Percentiles rank a stretch among this genome's conserved stretches.
phyloP scores from a whole-genome alignment of 139 green algal genomes.

The Bryopsis sp. region DNA sequence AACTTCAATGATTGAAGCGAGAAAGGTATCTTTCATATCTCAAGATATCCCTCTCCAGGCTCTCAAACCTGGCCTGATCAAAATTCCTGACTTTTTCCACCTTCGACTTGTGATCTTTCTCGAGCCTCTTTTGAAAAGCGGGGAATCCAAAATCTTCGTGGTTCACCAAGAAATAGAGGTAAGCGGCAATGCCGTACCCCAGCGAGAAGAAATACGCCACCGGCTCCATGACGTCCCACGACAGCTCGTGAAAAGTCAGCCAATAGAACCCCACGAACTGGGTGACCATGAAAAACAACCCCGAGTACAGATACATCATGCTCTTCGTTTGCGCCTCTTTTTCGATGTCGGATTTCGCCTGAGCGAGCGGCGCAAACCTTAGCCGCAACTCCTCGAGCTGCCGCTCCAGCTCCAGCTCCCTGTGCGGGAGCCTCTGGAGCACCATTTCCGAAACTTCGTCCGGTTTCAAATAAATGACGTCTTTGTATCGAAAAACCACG shows the following conservation, averaged over 20 bases:
- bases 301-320: background rate
- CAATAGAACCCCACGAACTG: constrained; percentile 30
- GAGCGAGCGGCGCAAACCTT: constrained; percentile 23
- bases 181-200: constrained; percentile 14
- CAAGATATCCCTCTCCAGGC: too few relatives aligned
- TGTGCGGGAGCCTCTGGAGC: constrained; percentile 24
- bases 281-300: background rate
- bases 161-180: constrained; percentile 10
- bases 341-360: constrained; percentile 19
- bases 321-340: constrained; percentile 9
- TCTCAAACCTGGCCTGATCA: too few relatives aligned
- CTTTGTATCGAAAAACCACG: constrained; percentile 21
- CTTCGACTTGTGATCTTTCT: too few relatives aligned
- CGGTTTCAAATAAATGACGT: constrained; percentile 28
- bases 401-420: constrained; percentile 2
- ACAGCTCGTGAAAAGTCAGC: constrained; percentile 42
- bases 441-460: constrained; percentile 25
- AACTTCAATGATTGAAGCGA: too few relatives aligned
- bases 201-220: constrained; percentile 29
- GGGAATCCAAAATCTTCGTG: background rate
- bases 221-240: constrained; percentile 50
- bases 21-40: too few relatives aligned
- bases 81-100: too few relatives aligned
- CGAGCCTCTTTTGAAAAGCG: too few relatives aligned
- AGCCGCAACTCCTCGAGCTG: constrained; percentile 17